Conservation (phyloP, 2,329 filamentous ascomycete species). For the Fusarium circinatum region DNA sequence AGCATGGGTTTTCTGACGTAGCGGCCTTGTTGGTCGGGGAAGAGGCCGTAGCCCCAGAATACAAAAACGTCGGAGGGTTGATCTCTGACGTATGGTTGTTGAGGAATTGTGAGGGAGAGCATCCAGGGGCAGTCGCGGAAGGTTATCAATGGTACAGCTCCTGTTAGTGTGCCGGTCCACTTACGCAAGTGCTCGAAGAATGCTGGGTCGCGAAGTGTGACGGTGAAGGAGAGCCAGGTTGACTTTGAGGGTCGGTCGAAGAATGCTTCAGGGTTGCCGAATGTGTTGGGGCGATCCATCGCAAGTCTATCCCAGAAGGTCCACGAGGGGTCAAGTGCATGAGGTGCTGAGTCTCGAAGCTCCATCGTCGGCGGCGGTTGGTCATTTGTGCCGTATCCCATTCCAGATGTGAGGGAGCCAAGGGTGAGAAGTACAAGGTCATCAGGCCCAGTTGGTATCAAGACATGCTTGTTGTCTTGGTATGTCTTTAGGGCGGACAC, state of each 20-base stretch:
- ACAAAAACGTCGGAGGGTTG: constrained; percentile 39
- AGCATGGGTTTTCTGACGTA: constrained; percentile 42
- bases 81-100: constrained; percentile 40
- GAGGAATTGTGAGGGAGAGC: constrained; percentile 39
- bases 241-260: constrained; percentile 44
- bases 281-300: constrained; percentile 30
- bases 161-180: constrained; percentile 39
- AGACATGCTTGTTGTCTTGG: constrained; percentile 27
- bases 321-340: constrained; percentile 40
- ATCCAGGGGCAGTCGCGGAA: constrained; percentile 44
- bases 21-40: constrained; percentile 39
- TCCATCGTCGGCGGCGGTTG: constrained; percentile 41
- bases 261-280: constrained; percentile 43
- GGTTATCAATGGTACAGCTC: constrained; percentile 39
- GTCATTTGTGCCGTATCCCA: constrained; percentile 41
- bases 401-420: constrained; percentile 41
- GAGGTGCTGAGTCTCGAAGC: constrained; percentile 41
- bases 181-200: constrained; percentile 38
- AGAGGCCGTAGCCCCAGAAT: constrained; percentile 44
- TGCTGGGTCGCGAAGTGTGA: constrained; percentile 33
- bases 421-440: constrained; percentile 40
- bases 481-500: constrained; percentile 35
- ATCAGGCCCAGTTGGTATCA: constrained; percentile 12
- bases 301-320: constrained; percentile 42
- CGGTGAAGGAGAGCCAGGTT: constrained; percentile 43